Conservation (phyloP, 208 protist species). For the Crithidia brevicula region DNA sequence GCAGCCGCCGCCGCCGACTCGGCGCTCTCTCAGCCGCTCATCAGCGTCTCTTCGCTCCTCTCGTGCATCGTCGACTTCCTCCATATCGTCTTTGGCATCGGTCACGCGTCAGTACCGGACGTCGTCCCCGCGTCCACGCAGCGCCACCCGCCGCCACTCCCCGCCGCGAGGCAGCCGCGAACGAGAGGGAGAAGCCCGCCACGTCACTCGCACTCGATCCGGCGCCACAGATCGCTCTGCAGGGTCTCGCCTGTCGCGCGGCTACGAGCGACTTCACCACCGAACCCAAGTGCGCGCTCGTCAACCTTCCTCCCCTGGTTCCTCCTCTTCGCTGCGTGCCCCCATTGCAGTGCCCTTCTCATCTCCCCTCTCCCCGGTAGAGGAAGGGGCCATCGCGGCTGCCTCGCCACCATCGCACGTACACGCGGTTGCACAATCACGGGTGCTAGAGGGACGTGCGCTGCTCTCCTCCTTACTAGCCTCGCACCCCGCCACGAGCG, state of each 20-base stretch:
- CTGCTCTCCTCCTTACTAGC: constrained; percentile 10
- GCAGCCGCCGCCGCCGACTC: not conserved
- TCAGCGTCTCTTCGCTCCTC: not conserved
- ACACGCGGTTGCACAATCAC: too few relatives aligned
- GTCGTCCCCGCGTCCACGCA: not conserved
- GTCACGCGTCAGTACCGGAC: not conserved
- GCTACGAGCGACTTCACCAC: constrained; percentile 1
- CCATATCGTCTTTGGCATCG: too few relatives aligned
- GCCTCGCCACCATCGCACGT: not conserved
- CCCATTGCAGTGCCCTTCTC: not conserved
- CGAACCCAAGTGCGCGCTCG: not conserved
- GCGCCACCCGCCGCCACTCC: not conserved
- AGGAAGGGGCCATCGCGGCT: not conserved
- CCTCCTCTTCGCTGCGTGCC: not conserved
- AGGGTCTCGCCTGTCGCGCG: not conserved
- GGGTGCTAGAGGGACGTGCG: not conserved
- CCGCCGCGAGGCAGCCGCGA: not conserved
- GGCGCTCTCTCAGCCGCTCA: not conserved
- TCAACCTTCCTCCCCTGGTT: not conserved
- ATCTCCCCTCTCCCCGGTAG: not conserved
- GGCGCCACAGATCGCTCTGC: not conserved
- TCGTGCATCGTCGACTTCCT: not conserved
- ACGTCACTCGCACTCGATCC: not conserved
- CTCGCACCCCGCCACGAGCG: not conserved
- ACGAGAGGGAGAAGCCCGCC: not conserved